Percentiles rank a stretch among this genome's conserved stretches.
phyloP scores from a whole-genome alignment of 805 yeast genomes.

The Saccharomycopsis lassenensis region DNA sequence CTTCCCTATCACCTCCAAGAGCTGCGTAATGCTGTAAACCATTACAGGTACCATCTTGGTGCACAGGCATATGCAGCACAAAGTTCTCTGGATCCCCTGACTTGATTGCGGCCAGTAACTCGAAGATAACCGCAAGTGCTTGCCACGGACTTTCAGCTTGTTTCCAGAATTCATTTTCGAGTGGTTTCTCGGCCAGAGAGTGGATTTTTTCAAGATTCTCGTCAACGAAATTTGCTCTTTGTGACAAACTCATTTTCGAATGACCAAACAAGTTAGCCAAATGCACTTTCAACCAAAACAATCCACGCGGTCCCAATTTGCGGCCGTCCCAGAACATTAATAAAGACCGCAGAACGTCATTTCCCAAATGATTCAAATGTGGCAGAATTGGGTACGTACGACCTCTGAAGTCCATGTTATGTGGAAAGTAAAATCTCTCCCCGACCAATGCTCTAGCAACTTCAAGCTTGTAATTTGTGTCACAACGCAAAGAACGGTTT shows the following conservation, averaged over 20 bases:
- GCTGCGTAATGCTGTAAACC: conserved; percentile 86
- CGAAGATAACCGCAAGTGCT: conserved; percentile 59
- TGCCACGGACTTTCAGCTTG: conserved; percentile 81
- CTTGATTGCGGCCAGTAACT: conserved; percentile 48
- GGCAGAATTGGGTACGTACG: conserved; percentile 78
- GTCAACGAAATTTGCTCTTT: conserved; percentile 50
- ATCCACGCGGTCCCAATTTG: conserved; percentile 50
- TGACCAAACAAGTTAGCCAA: conserved; percentile 63
- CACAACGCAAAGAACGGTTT: conserved; percentile 82
- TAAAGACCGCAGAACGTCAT: conserved; percentile 64
- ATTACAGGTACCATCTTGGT: conserved; percentile 82
- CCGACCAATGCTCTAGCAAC: conserved; percentile 89
- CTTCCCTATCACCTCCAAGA: conserved; percentile 73
- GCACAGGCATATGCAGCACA: conserved; percentile 66
- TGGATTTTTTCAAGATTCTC: conserved; percentile 42
- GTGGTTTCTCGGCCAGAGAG: conserved; percentile 55
- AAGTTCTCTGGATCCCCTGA: conserved; percentile 54
- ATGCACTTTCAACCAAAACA: conserved; percentile 69
- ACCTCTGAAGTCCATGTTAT: conserved; percentile 73
- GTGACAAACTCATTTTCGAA: conserved; percentile 59
- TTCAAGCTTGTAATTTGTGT: conserved; percentile 84
- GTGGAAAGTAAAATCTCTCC: conserved; percentile 69
- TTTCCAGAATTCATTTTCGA: conserved; percentile 52
- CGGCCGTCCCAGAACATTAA: conserved; percentile 71
- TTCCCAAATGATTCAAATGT: conserved; percentile 71